Conservation (phyloP, 352 stramenopile species). For the Globisporangium okanoganense region DNA sequence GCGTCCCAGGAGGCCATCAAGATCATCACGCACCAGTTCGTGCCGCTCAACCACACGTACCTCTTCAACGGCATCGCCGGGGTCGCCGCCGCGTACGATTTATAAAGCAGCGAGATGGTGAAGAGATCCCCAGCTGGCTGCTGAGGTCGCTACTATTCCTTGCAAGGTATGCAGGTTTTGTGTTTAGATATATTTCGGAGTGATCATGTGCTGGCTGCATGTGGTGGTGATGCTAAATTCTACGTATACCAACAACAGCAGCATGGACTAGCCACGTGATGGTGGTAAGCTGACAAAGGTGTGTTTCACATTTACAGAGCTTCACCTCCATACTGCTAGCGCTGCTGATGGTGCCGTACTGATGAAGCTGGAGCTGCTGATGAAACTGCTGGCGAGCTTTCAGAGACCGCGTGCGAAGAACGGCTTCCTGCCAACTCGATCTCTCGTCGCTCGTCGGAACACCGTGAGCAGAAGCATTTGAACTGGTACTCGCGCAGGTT, state of each 20-base stretch:
- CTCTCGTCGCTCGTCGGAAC: conserved; percentile 38
- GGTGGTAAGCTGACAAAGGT: background rate
- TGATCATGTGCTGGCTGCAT: background rate
- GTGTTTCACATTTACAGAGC: background rate
- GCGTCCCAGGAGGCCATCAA: conserved; percentile 98
- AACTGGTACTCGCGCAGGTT: conserved; percentile 81
- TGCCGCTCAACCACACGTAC: conserved; percentile 96
- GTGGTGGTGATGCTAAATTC: background rate
- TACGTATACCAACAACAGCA: background rate
- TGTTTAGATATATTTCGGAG: background rate
- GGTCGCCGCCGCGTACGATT: conserved; percentile 56
- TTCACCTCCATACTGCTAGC: background rate
- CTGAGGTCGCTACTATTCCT: background rate
- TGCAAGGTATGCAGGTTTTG: background rate
- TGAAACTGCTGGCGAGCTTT: background rate
- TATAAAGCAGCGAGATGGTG: conserved; percentile 35
- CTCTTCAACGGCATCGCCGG: conserved; percentile 97
- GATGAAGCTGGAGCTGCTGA: conserved; percentile 1
- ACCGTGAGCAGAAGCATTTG: conserved; percentile 67
- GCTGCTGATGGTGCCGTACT: background rate
- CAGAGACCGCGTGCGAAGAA: background rate
- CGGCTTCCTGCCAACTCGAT: conserved; percentile 1
- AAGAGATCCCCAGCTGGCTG: background rate
- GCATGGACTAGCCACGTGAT: background rate
- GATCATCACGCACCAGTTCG: conserved; percentile 97